Conservation (phyloP, 306 rosid genomes). For the Cicer bijugum region DNA sequence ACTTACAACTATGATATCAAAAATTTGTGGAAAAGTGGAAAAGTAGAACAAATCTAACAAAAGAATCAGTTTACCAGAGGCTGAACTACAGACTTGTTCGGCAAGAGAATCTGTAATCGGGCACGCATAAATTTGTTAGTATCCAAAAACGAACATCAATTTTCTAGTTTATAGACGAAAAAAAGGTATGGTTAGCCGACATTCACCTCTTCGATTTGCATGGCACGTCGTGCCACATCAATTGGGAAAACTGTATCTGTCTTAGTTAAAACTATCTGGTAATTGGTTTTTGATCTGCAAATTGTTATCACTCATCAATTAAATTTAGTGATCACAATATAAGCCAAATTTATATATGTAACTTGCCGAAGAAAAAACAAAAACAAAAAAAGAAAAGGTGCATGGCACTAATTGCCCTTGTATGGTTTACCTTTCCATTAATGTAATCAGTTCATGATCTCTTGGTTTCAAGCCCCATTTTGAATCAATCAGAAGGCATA, state of each 20-base stretch:
- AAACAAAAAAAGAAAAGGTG: not conserved
- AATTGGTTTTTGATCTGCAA: constrained; percentile 84
- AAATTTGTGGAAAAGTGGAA: not conserved
- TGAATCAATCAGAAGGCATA: constrained; percentile 87
- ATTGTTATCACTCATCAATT: constrained; percentile 37
- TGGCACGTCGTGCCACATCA: constrained; percentile 91
- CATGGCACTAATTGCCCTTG: not conserved
- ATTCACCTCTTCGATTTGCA: constrained; percentile 91
- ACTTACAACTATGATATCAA: constrained; percentile 5
- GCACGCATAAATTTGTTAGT: constrained; percentile 42
- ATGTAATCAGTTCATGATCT: constrained; percentile 78
- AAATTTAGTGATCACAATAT: constrained; percentile 28
- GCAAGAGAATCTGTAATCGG: constrained; percentile 66
- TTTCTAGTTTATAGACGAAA: not conserved
- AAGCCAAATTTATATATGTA: constrained; percentile 3
- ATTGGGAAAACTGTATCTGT: constrained; percentile 81
- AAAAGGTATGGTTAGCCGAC: not conserved
- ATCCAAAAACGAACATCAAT: constrained; percentile 30
- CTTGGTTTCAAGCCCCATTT: constrained; percentile 99
- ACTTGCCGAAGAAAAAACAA: not conserved
- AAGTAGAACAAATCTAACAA: constrained; percentile 34
- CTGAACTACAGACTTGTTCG: constrained; percentile 72
- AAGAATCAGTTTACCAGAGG: constrained; percentile 69
- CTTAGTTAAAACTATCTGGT: constrained; percentile 87
- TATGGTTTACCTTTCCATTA: constrained; percentile 85